Evolutionary conservation across 441 rosid species (phyloP), one percentile per base, ranked within the genome.

Genomic region (Melastoma candidum): DNA sequence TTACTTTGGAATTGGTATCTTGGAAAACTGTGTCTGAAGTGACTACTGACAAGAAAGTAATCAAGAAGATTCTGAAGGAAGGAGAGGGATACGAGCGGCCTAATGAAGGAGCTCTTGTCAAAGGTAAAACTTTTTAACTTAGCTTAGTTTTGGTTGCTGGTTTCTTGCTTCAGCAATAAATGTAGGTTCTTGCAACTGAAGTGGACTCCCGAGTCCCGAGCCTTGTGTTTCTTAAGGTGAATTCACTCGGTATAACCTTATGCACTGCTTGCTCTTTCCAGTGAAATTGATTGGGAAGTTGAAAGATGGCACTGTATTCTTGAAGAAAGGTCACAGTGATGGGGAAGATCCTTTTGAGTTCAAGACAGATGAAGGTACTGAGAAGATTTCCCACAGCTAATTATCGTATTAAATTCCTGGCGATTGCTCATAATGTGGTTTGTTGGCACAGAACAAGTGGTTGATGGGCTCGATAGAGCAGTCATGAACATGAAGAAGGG

Each of bases 401-500:
- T 4, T 32, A 32, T 32, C 8, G 41, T 8, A 32, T 32, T 32
- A 6, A 32, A 32, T 32, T 32, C 41, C 8, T 32, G 6, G 8
- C 41, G 8, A 56, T 29, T 46, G 1, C n/a, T 53, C 24, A 48
- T 62, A 46, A 49, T 44, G 11, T 65, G 50, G 68, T 65, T 17
- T 55, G 47, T 58, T 27, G 46, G 2, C 57, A 44, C 44, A 83
- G 86, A 77, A 51, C 82, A 76, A 74, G 86, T 74, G 56, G 69
- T 83, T 55, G 60, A 69, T 68, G 90, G 86, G 67, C 70, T 83
- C 65, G 90, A 80, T 58, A 65, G 58, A 65, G 79, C 73, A 7
- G 82, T 64, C 50, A 67, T 77, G 59, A 76, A 80, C 1, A 83
- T 83, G 90, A 80, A 68, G 71, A 83, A 71, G 65, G 86, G 82